Conservation (phyloP, 2,329 filamentous ascomycete species). For the Botrytis elliptica region DNA sequence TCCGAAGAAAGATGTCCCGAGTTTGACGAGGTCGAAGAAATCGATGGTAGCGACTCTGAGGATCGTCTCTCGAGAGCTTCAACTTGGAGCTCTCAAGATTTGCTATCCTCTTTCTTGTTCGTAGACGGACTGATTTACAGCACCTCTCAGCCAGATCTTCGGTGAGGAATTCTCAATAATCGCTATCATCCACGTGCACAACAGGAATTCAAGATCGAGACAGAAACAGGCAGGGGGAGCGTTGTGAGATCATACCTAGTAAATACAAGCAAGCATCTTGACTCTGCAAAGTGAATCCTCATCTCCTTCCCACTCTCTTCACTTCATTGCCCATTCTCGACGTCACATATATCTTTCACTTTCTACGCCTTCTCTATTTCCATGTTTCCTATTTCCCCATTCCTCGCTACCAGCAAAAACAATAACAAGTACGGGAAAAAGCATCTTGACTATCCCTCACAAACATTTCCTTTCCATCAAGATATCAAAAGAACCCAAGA, state of each 20-base stretch:
- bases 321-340: too few relatives aligned
- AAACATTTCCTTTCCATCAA: neutral
- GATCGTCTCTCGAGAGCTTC: neutral
- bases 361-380: too few relatives aligned
- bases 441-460: neutral
- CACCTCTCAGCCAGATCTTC: neutral
- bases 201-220: neutral
- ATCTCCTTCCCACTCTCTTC: too few relatives aligned
- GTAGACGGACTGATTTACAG: neutral
- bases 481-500: neutral
- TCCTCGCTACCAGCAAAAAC: too few relatives aligned
- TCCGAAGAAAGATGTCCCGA: too few relatives aligned
- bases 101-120: neutral
- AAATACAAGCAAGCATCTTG: neutral
- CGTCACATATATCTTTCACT: too few relatives aligned
- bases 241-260: neutral
- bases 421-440: too few relatives aligned
- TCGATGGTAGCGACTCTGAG: neutral
- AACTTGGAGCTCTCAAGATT: neutral
- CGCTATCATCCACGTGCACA: neutral
- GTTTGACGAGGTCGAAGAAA: neutral
- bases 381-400: too few relatives aligned
- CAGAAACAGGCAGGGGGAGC: neutral
- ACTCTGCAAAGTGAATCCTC: neutral
- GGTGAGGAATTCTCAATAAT: neutral